Conservation (phyloP, 2,329 filamentous ascomycete species). For the Allantophomopsis lycopodina region DNA sequence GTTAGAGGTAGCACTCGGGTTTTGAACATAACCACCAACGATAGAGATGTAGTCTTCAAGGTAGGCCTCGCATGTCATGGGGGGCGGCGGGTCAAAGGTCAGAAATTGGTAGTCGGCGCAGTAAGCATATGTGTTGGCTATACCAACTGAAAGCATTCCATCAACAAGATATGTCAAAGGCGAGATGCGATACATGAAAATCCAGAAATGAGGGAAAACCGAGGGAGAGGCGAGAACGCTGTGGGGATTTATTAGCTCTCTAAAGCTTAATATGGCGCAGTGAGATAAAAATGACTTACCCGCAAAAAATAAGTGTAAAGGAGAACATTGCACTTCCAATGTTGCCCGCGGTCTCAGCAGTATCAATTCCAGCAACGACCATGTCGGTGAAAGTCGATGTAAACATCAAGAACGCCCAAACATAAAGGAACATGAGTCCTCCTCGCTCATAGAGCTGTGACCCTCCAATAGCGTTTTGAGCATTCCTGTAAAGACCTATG, state of each 20-base stretch:
- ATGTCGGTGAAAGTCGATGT: slow-evolving; percentile 70
- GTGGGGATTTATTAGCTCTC: slow-evolving; percentile 13
- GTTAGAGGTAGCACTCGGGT: slow-evolving; percentile 27
- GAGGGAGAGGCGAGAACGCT: slow-evolving; percentile 53
- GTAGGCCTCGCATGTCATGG: slow-evolving; percentile 43
- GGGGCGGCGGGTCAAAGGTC: slow-evolving; percentile 40
- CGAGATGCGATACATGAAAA: slow-evolving; percentile 68
- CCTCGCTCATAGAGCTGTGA: slow-evolving; percentile 41
- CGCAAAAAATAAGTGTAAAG: slow-evolving; percentile 53
- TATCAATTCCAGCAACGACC: slow-evolving; percentile 62
- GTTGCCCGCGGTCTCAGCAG: slow-evolving; percentile 63
- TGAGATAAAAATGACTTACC: slow-evolving; percentile 56
- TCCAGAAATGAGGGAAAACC: slow-evolving; percentile 59
- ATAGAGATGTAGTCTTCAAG: neutral
- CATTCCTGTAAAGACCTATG: slow-evolving; percentile 46
- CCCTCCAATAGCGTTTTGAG: neutral
- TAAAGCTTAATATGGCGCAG: slow-evolving; percentile 36
- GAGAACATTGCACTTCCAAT: slow-evolving; percentile 49
- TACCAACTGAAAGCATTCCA: slow-evolving; percentile 52
- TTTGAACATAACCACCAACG: slow-evolving; percentile 26
- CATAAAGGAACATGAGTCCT: slow-evolving; percentile 56
- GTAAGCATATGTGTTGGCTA: slow-evolving; percentile 47
- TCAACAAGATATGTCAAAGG: slow-evolving; percentile 69
- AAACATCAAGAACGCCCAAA: slow-evolving; percentile 66
- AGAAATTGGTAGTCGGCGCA: slow-evolving; percentile 59